A percentile compares a stretch with the other conserved stretches of the same genome.
Evolutionary conservation across 106 monocot species (phyloP).

Genomic region (Posidonia australis): DNA sequence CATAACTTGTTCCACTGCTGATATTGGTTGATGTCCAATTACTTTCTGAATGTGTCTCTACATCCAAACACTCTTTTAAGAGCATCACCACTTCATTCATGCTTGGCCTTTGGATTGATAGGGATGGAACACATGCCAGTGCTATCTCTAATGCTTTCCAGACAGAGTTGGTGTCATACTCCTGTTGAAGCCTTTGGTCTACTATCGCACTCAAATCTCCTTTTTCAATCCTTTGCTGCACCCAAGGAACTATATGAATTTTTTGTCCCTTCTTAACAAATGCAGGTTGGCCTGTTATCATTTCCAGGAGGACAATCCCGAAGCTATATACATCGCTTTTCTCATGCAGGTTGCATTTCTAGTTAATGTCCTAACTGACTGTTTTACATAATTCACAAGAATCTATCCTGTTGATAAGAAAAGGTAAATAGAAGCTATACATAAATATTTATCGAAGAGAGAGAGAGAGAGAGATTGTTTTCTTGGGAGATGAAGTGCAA

Average conservation of each 20-base stretch:
- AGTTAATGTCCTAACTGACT: no score
- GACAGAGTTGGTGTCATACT: background rate
- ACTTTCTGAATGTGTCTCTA: no score
- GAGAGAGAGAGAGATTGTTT: no score
- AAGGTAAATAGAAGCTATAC: no score
- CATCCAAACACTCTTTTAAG: background rate
- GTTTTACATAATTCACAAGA: no score
- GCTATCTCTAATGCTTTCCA: background rate
- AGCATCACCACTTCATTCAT: background rate
- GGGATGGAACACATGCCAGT: background rate
- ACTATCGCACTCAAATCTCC: background rate
- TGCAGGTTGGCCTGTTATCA: background rate
- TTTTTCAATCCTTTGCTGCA: background rate
- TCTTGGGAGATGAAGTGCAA: no score
- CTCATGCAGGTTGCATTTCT: background rate
- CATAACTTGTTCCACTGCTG: no score
- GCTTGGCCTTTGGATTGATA: background rate
- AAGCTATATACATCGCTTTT: slow-evolving; percentile 2
- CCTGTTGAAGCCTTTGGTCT: background rate
- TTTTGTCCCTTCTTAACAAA: background rate
- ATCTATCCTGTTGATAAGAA: no score
- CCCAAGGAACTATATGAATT: background rate
- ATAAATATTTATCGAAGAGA: no score
- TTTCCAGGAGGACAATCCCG: background rate
- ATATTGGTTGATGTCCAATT: no score